A percentile compares a stretch with the other conserved stretches of the same genome.
phyloP scores from a whole-genome alignment of 1,139 yeast species.

The Chernovozyma sophiae-reginae region DNA sequence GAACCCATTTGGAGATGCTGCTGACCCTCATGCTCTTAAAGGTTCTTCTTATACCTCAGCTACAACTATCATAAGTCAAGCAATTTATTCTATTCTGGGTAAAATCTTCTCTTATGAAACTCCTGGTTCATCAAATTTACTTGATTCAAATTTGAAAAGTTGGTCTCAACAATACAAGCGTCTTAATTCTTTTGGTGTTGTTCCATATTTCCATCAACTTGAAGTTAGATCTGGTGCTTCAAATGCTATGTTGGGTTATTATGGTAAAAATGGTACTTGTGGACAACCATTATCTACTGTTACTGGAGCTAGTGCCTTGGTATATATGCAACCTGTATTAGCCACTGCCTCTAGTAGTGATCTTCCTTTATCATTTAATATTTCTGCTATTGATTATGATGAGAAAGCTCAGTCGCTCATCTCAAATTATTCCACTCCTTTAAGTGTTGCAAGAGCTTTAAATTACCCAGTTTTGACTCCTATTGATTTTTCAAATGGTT shows the following conservation, averaged over 20 bases:
- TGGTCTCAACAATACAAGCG: conserved; percentile 58
- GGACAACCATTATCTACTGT: conserved; percentile 50
- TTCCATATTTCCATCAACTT: conserved; percentile 56
- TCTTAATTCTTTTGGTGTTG: conserved; percentile 50
- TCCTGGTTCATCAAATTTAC: conserved; percentile 56
- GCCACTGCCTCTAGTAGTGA: conserved; percentile 32
- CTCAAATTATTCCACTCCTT: conserved; percentile 64
- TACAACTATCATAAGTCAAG: conserved; percentile 59
- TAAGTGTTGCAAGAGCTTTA: conserved; percentile 59
- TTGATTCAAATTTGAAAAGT: conserved; percentile 55
- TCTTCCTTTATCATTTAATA: conserved; percentile 67
- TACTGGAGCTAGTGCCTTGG: conserved; percentile 65
- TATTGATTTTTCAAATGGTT: conserved; percentile 39
- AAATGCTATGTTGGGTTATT: conserved; percentile 71
- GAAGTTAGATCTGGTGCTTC: conserved; percentile 88
- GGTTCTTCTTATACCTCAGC: conserved; percentile 58
- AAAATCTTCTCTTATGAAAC: conserved; percentile 69
- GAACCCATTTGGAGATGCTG: conserved; percentile 55
- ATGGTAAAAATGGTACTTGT: conserved; percentile 36
- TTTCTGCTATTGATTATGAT: conserved; percentile 72
- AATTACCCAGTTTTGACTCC: conserved; percentile 75
- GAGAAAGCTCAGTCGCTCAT: conserved; percentile 46
- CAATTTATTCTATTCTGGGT: conserved; percentile 58
- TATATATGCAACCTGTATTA: conserved; percentile 57
- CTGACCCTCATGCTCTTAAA: conserved; percentile 51